Conservation (phyloP, 2,329 filamentous ascomycete species). For the Aspergillus chevalieri region DNA sequence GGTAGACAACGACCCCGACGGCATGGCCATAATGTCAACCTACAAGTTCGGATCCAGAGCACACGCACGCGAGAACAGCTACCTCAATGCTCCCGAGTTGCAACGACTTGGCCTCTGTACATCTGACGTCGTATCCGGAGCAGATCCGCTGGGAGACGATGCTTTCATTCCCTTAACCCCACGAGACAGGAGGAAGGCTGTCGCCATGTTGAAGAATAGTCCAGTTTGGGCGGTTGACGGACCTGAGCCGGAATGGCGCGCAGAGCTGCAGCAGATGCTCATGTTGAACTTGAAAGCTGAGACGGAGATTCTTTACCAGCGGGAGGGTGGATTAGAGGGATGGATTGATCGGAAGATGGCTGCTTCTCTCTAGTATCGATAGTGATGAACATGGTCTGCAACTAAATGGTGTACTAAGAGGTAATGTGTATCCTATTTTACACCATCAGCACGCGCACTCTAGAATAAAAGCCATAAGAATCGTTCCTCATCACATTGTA, state of each 20-base stretch:
- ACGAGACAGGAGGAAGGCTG: slow-evolving; percentile 51
- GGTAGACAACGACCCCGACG: slow-evolving; percentile 58
- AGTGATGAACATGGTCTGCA: slow-evolving; percentile 13
- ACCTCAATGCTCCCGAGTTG: slow-evolving; percentile 43
- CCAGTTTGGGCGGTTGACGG: slow-evolving; percentile 40
- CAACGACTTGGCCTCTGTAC: slow-evolving; percentile 55
- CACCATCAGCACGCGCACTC: no score
- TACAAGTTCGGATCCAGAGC: slow-evolving; percentile 57
- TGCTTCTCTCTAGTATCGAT: neutral
- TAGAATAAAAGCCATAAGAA: no score
- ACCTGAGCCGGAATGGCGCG: slow-evolving; percentile 40
- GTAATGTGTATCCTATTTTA: no score
- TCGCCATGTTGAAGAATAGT: slow-evolving; percentile 46
- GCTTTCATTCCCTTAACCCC: slow-evolving; percentile 42
- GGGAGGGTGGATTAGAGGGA: slow-evolving; percentile 32
- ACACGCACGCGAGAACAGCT: slow-evolving; percentile 48
- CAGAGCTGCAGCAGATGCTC: slow-evolving; percentile 56
- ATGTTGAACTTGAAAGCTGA: slow-evolving; percentile 59
- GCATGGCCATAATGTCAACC: slow-evolving; percentile 56
- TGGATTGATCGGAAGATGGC: slow-evolving; percentile 39
- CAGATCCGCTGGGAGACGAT: slow-evolving; percentile 16
- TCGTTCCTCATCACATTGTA: no score
- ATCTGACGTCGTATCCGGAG: slow-evolving; percentile 30
- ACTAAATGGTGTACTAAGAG: neutral
- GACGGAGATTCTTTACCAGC: slow-evolving; percentile 50